A percentile compares a stretch with the other conserved stretches of the same genome.
Evolutionary conservation across 805 yeast genomes (phyloP).

Genomic region (Saccharomyces kudriavzevii): DNA sequence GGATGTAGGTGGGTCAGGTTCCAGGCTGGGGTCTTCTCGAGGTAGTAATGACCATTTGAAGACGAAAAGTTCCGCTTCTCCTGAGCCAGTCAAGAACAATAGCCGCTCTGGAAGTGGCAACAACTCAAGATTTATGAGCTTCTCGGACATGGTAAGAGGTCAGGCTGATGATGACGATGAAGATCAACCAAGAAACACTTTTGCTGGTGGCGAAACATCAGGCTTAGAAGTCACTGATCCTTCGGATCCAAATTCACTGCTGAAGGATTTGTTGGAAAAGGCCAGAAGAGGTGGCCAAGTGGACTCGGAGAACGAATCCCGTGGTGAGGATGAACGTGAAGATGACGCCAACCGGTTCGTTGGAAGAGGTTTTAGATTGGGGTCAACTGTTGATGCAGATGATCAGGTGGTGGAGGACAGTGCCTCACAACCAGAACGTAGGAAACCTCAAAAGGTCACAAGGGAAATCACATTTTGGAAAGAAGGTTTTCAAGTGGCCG

Average conservation of each 20-base stretch:
- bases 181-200: slow-evolving; percentile 54
- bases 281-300: slow-evolving; percentile 58
- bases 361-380: slow-evolving; percentile 38
- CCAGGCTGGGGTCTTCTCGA: neutral
- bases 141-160: slow-evolving; percentile 32
- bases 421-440: slow-evolving; percentile 21
- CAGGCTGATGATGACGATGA: slow-evolving; percentile 37
- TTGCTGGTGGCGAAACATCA: slow-evolving; percentile 64
- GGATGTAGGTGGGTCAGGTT: neutral
- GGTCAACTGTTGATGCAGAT: slow-evolving; percentile 29
- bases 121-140: slow-evolving; percentile 33
- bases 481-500: slow-evolving; percentile 93
- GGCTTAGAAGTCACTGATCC: slow-evolving; percentile 78
- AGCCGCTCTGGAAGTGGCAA: slow-evolving; percentile 3
- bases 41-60: neutral
- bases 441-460: slow-evolving; percentile 43
- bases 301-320: slow-evolving; percentile 12
- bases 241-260: slow-evolving; percentile 37
- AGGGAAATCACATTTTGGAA: slow-evolving; percentile 92
- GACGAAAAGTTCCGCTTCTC: neutral
- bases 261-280: slow-evolving; percentile 53
- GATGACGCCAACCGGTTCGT: slow-evolving; percentile 30
- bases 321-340: slow-evolving; percentile 28
- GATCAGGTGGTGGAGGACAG: slow-evolving; percentile 33
- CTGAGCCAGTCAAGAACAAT: slow-evolving; percentile 2